Base-by-base conservation (phyloP, 2,329 filamentous ascomycete species). In the Bipolaris sorokiniana region DNA sequence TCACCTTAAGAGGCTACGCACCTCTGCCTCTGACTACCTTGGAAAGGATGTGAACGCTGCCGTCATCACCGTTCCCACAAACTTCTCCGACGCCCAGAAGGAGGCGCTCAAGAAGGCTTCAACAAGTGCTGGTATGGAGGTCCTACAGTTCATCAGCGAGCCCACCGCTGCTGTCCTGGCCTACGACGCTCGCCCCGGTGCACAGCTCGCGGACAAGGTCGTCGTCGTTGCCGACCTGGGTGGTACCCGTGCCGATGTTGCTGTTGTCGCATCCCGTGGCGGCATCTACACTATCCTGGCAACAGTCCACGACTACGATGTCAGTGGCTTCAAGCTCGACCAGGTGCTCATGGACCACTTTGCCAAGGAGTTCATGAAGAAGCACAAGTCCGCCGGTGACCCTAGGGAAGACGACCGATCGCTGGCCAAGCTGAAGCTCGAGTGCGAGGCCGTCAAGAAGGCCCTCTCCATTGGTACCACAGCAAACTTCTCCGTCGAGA, bases 311-410 rank as follows among this genome's bases (percentile, higher is more conserved):
- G 95, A 99, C 82, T 97, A 96, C 80, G 93, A 98, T 74, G 90
- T 94, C 67, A 88, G 91, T 54, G 95, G 95, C 72, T 84, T 87
- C 34, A 88, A 92, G 65, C 84, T 99, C 55, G 95, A 99, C 81
- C 86, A 95, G 76, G 90, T 94, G 48, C 84, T 99, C 57, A 90
- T 97, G 76, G 94, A 99, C 76, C 89, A 97, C 83, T 97, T 98
- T 69, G 90, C 94, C 69, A 99, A 99, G 84, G 95, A 99, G 80
- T 99, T 99, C 81, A 86, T 95, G 74, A 98, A 99, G 86, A 97
- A 96, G 85, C 87, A 98, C 85, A 89, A 88, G 81, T 86, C 86
- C 2, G 74, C 62, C 1, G 70, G 66, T 56, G 95, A 98, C 78
- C 95, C 95, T 20, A 86, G 93, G 67, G 85, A 88, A 73, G 91